Base-by-base conservation (phyloP, 352 stramenopile genomes). In the Globisporangium lucens region DNA sequence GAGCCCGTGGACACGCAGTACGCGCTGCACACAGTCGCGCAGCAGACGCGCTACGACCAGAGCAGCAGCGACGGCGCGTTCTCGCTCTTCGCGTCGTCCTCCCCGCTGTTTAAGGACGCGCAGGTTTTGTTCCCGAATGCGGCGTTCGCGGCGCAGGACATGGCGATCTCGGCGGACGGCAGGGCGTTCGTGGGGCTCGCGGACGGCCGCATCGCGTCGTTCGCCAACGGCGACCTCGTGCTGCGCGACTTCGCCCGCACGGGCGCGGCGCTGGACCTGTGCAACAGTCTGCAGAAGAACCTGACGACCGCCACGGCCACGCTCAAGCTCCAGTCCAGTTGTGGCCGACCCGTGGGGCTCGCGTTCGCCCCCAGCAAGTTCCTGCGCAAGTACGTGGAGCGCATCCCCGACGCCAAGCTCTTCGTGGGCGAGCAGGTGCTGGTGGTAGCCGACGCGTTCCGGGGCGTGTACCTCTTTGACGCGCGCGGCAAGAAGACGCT, bases 371-470 rank as follows among this genome's bases (percentile, higher is more conserved):
- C 73, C 10, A 74, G 72, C 30, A 66, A 66, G 41, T 76, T 73
- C 3, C 83, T 85, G 67, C 49, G 52, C 15, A 77, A 76, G 53
- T 86, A 78, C 51, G 47, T 89, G 0, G 71, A 75, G 58, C 74
- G 77, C 56, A 85, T 90, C 57, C 72, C 75, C 33, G 65, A 73
- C 33, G 66, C 75, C 1, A 70, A 76, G 63, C 43, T 82, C 36
- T 89, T 90, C 47, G 29, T 71, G 6, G 70, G 62, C 2, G 75
- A 87, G 46, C 73, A 85, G 27, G 78, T 90, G 73, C 67, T 90
- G 61, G 71, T 90, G 0, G 77, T 89, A 10, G 82, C 80, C 9
- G 82, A 90, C 36, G 78, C 82, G 0, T 88, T 87, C 73, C 83
- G 83, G 33, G 82, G 82, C 12, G 66, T 90, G 57, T 56, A 82